Evolutionary conservation across 2,329 filamentous ascomycete genomes (phyloP), one percentile per base, ranked within the genome.

Genomic region (Stachybotrys chlorohalonatus): DNA sequence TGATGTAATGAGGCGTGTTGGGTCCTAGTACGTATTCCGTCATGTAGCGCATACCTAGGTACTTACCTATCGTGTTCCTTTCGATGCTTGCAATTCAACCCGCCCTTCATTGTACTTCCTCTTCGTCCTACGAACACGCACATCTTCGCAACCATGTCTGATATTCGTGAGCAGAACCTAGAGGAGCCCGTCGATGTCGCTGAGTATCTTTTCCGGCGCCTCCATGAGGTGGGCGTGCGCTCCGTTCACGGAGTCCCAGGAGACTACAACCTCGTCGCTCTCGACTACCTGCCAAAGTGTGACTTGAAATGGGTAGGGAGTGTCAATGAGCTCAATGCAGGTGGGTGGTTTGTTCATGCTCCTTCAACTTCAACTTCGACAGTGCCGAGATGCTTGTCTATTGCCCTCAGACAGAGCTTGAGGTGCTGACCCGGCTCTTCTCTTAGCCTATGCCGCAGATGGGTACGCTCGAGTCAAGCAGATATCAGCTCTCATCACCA

Each of bases 381-480:
- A 3, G 5, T 52, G 46, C 52, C 36, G 36, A 13, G 9, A 45
- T 6, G 53, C 36, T 36, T 53, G 47, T 24, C 24, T 4, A 24
- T 24, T 24, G 4, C 24, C 24, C 24, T 4, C 2, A 24, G 24
- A 24, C 24, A 24, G 24, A 24, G 24, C 4, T 24, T 24, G 24
- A 4, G 36, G 36, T 42, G 36, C 13, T 47, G 17, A 47, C 46
- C 16, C 7, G 9, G 9, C 7, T 24, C 16, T 8, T 52, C 31
- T 36, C 30, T 31, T 64, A 82, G 86, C 84, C 16, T 91, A 91
- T 63, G 87, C 87, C 31, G 86, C 88, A n/a, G 88, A 91, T 71
- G 88, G 87, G 30, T 91, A 91, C 66, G 86, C 86, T 54, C 80
- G 87, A 58, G 79, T 89, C 56, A 87, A 86, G 55, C 84, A 86